Percentiles rank a stretch among this genome's conserved stretches.
These are phyloP conservation scores for Ascochyta rabiei DNA, from an alignment of 2,329 filamentous ascomycete species.

Conservation along the genomic window DNA sequence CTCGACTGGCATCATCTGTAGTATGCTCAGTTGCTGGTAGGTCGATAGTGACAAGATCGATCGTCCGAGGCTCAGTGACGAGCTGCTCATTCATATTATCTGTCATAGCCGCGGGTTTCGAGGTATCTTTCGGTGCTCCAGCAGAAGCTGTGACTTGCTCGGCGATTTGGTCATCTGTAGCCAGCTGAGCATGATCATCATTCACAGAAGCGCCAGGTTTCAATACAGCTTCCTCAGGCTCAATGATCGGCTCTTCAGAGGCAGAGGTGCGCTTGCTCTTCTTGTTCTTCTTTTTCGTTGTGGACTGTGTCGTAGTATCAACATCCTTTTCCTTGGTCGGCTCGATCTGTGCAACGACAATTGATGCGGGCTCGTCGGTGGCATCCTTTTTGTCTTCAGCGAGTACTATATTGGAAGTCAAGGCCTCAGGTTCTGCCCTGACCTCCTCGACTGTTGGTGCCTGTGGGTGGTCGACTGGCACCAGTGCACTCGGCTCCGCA, in stretches of 20 bases:
- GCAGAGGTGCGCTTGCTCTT: slow-evolving; percentile 28
- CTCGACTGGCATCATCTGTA: background rate
- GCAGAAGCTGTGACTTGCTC: background rate
- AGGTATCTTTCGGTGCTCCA: background rate
- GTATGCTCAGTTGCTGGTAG: background rate
- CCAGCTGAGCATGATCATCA: background rate
- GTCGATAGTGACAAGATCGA: background rate
- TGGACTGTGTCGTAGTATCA: slow-evolving; percentile 14
- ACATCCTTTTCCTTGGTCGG: slow-evolving; percentile 8
- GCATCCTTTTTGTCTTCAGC: background rate
- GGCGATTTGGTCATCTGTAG: background rate
- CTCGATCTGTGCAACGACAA: background rate
- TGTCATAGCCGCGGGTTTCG: background rate
- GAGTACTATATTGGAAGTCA: background rate
- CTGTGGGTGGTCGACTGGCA: background rate
- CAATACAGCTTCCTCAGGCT: slow-evolving; percentile 3
- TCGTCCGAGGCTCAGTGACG: background rate
- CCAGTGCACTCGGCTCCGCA: background rate
- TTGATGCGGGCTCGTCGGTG: slow-evolving; percentile 6
- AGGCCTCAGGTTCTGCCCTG: background rate
- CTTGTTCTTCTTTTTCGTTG: slow-evolving; percentile 36
- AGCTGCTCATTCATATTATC: background rate
- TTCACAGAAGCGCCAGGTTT: slow-evolving; percentile 1
- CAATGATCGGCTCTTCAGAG: slow-evolving; percentile 16
- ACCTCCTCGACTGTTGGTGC: background rate